Conservation (phyloP, 2,329 filamentous ascomycete genomes). For the Tolypocladium capitatum region DNA sequence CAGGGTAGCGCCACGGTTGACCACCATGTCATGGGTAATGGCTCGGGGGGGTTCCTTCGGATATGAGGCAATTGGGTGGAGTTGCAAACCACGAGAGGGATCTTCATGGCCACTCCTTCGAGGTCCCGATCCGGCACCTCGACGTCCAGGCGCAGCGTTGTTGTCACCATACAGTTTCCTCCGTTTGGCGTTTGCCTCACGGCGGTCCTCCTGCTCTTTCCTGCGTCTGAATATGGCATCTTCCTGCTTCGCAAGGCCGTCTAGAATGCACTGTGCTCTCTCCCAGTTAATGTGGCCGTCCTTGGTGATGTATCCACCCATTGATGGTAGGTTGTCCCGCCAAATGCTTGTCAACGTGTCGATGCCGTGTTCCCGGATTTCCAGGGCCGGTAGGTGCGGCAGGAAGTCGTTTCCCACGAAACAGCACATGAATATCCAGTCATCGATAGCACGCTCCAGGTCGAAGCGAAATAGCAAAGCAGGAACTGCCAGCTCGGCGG, state of each 20-base stretch:
- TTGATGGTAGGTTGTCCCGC: slow-evolving; percentile 78
- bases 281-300: slow-evolving; percentile 84
- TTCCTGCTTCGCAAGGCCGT: slow-evolving; percentile 83
- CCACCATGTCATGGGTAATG: slow-evolving; percentile 78
- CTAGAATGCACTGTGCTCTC: slow-evolving; percentile 75
- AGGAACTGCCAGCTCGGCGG: slow-evolving; percentile 74
- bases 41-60: slow-evolving; percentile 39
- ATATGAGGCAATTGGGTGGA: slow-evolving; percentile 32
- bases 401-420: slow-evolving; percentile 98
- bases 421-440: slow-evolving; percentile 99
- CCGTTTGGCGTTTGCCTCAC: slow-evolving; percentile 66
- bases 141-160: slow-evolving; percentile 15
- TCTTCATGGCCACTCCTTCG: slow-evolving; percentile 21
- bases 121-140: slow-evolving; percentile 5
- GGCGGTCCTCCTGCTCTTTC: slow-evolving; percentile 72
- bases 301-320: slow-evolving; percentile 94
- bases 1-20: slow-evolving; percentile 54
- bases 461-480: slow-evolving; percentile 80
- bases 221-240: slow-evolving; percentile 84
- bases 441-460: slow-evolving; percentile 84
- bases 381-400: slow-evolving; percentile 90
- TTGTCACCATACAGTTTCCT: slow-evolving; percentile 56
- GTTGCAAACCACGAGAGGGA: slow-evolving; percentile 16
- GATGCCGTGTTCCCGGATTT: slow-evolving; percentile 94
- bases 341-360: slow-evolving; percentile 94